Evolutionary conservation across 1,284 basidiomycete genomes (phyloP).

Genomic region (Cystobasidiaceae sp.): DNA sequence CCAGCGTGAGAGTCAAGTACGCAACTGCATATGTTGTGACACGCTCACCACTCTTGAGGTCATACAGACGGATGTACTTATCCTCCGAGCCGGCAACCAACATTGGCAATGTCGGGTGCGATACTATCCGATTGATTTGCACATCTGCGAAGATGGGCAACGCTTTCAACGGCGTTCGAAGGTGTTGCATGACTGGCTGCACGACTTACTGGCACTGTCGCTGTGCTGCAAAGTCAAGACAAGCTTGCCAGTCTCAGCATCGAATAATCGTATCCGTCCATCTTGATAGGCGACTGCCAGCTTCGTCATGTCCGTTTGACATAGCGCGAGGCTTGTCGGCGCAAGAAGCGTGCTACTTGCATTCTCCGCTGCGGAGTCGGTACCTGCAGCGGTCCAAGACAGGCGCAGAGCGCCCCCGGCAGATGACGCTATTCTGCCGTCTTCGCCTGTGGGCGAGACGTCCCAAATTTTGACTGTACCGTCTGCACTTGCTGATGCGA

Average conservation of each 20-base stretch:
- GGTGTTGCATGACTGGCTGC: conserved; percentile 11
- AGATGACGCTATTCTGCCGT: conserved; percentile 42
- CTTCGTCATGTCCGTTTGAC: conserved; percentile 56
- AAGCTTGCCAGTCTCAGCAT: conserved; percentile 78
- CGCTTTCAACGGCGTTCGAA: not conserved
- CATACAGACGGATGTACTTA: conserved; percentile 84
- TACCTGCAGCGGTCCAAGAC: conserved; percentile 50
- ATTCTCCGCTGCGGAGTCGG: conserved; percentile 51
- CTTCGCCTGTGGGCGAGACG: conserved; percentile 36
- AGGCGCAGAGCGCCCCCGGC: conserved; percentile 57
- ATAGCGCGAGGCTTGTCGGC: conserved; percentile 72
- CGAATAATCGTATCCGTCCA: conserved; percentile 81
- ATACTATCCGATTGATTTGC: conserved; percentile 83
- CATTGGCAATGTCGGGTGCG: conserved; percentile 83
- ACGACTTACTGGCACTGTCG: conserved; percentile 61
- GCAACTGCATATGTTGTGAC: not conserved
- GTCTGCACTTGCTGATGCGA: conserved; percentile 86
- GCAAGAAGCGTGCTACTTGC: conserved; percentile 43
- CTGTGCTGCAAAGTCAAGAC: conserved; percentile 63
- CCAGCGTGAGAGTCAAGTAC: not conserved
- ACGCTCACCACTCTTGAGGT: conserved; percentile 66
- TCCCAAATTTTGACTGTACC: conserved; percentile 92
- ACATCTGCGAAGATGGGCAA: conserved; percentile 51
- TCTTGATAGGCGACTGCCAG: conserved; percentile 77
- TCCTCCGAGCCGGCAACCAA: conserved; percentile 90